Evolutionary conservation across 306 rosid species (phyloP), one percentile per base, ranked within the genome.

Genomic region (Cucurbita ficifolia): DNA sequence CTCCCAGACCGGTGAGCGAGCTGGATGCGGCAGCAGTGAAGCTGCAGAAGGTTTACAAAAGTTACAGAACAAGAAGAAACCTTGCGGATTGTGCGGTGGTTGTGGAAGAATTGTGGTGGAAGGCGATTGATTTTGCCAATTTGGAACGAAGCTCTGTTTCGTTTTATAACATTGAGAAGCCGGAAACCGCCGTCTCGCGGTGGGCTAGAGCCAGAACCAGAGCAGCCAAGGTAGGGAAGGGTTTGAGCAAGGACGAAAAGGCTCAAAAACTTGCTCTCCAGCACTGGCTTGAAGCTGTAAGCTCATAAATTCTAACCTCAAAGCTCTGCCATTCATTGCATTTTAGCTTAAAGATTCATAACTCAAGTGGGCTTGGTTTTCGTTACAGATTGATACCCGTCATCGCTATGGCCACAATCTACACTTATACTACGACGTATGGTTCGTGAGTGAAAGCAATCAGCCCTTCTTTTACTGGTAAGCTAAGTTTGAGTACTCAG

Each of bases 151-250:
- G 95, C 70, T 91, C 96, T 19, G 88, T 94, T 56, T 91, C 96
- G 17, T 89, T 87, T 78, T 89, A 89, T 62, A 83, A 87, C 52
- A 85, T 52, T 2, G 76, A 89, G 62, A 94, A 94, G 77, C 91
- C 84, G 48, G 97, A 94, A 81, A 86, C 91, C 8, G 97, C 90
- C 3, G 76, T 80, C 29, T 92, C 97, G 58, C 38, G 92, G 80
- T 94, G 99, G 99, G 85, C 97, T 48, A 86, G 99, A 77, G 99
- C 99, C 50, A 86, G 89, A 76, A 91, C 92, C 5, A 86, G 91
- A 84, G 99, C 92, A 59, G 99, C 99, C 36, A 94, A 89, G 97
- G 97, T 92, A 42, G 99, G 99, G 43, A 94, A 94, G 82, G 99
- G 99, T 80, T 84, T 94, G 85, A 91, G 95, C n/a, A 94, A 94